phyloP scores from a whole-genome alignment of 192 early-diverging fungal species.

The Fimicolochytrium jonesii region DNA sequence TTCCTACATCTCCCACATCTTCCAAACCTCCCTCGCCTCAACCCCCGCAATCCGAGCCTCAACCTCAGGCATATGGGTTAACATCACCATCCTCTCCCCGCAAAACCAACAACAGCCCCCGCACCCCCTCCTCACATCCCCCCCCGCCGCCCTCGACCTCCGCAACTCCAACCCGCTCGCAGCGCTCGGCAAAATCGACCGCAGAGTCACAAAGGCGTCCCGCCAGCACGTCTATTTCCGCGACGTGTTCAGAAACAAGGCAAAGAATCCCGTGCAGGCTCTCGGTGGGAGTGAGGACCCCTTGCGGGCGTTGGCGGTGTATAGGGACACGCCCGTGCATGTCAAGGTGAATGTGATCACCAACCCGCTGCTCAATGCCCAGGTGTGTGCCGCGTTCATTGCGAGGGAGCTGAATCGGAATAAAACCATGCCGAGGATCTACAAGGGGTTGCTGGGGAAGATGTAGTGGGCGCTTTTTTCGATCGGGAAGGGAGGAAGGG shows the following conservation, averaged over 20 bases:
- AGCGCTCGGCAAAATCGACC: slow-evolving; percentile 40
- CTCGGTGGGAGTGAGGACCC: slow-evolving; percentile 12
- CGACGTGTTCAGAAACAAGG: slow-evolving; percentile 19
- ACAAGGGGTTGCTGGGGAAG: slow-evolving; percentile 28
- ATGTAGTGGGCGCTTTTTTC: no score
- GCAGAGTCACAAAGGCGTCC: slow-evolving; percentile 19
- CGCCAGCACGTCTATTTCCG: slow-evolving; percentile 23
- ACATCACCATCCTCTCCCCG: slow-evolving; percentile 37
- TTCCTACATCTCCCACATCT: slow-evolving; percentile 47
- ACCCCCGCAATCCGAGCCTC: slow-evolving; percentile 48
- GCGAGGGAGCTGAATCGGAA: slow-evolving; percentile 21
- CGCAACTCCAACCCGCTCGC: slow-evolving; percentile 17
- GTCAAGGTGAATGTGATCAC: slow-evolving; percentile 44
- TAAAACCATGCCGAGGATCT: slow-evolving; percentile 30
- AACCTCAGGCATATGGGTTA: slow-evolving; percentile 50
- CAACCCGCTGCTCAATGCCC: slow-evolving; percentile 49
- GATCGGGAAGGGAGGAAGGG: no score
- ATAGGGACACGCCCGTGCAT: slow-evolving; percentile 38
- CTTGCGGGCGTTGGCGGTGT: slow-evolving; percentile 40
- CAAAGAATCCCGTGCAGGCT: slow-evolving; percentile 20
- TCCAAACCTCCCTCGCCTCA: slow-evolving; percentile 39
- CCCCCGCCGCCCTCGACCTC: slow-evolving; percentile 28
- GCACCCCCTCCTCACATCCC: slow-evolving; percentile 24
- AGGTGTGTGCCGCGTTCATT: slow-evolving; percentile 43
- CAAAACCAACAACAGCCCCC: not conserved